These are phyloP conservation scores for Trichophyton benhamiae DNA, from an alignment of 2,329 filamentous ascomycete genomes.

Conservation along the genomic window DNA sequence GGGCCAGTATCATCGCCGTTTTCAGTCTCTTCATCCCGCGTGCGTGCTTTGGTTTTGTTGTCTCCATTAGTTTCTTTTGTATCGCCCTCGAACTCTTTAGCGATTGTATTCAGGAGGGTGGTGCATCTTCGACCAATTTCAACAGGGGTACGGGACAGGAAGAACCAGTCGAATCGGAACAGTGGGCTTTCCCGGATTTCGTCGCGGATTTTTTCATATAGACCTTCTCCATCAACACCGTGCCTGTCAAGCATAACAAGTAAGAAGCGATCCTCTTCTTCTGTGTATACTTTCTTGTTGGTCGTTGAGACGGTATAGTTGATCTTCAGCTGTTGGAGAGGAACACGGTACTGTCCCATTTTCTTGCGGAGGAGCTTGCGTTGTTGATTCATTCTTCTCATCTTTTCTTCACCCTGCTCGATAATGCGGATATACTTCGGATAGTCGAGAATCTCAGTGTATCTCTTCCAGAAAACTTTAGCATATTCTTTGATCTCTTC, in stretches of 20 bases:
- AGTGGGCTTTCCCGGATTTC: slow-evolving; percentile 89
- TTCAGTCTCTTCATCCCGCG: slow-evolving; percentile 63
- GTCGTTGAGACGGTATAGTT: slow-evolving; percentile 98
- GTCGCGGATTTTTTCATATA: slow-evolving; percentile 92
- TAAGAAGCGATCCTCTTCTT: slow-evolving; percentile 93
- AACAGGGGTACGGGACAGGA: slow-evolving; percentile 82
- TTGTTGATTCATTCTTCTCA: slow-evolving; percentile 79
- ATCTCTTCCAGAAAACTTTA: slow-evolving; percentile 92
- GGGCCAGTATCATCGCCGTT: slow-evolving; percentile 68
- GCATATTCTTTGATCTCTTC: slow-evolving; percentile 83
- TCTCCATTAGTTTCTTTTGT: slow-evolving; percentile 47
- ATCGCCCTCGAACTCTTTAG: slow-evolving; percentile 72
- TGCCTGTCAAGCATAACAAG: slow-evolving; percentile 86
- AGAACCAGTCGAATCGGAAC: slow-evolving; percentile 99
- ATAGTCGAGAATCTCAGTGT: slow-evolving; percentile 80
- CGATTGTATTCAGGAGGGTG: slow-evolving; percentile 84
- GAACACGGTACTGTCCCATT: slow-evolving; percentile 92
- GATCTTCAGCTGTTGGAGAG: slow-evolving; percentile 93
- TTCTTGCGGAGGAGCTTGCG: slow-evolving; percentile 89
- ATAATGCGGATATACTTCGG: slow-evolving; percentile 79
- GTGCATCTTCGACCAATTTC: slow-evolving; percentile 88
- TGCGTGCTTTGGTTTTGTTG: slow-evolving; percentile 48
- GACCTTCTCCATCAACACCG: slow-evolving; percentile 76
- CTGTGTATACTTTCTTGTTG: slow-evolving; percentile 99
- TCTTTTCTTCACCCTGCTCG: slow-evolving; percentile 82